Base-by-base conservation (phyloP, 768 basidiomycete species). In the Mycena maculata region DNA sequence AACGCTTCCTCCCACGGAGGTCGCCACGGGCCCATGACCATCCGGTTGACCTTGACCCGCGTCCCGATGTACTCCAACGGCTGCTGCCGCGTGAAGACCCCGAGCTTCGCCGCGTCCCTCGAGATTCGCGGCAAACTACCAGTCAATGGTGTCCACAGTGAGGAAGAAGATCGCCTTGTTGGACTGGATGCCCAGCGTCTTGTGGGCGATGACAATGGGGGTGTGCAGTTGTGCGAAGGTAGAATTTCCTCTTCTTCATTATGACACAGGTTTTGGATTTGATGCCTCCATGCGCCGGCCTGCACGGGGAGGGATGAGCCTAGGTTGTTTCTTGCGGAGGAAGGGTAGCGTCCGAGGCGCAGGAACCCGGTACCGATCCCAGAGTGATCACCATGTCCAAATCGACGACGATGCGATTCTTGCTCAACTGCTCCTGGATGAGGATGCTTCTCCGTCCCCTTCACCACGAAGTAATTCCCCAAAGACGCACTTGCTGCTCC, bases 351-450 rank as follows among this genome's bases (percentile, higher is more conserved):
- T 74, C 96, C 94, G 96, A 98, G 54, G 96, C 98, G 79, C 96
- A 98, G 5, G 95, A 96, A 3, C 97, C 95, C 76, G 95, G 95
- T n/a, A 0, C 98, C 96, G 41, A 92, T 82, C 7, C 93, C 94
- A n/a, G n/a, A n/a, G n/a, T n/a, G 79, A 98, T 98, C 42, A 90
- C 90, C 23, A 85, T 80, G 78, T 99, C 98, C 8, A 91, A 93
- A 82, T 99, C 98, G 68, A 99, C 98, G 71, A 99, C 98, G 76
- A 99, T 99, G 44, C 98, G 88, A 78, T 99, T 99, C 85, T 99
- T 99, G 85, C 94, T 96, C 75, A 99, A 81, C 80, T 99, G 98
- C 77, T 99, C 98, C 78, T 99, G 98, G 9, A 99, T 97, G 68
- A 99, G 84, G 71, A 99, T 99, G 72, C 81, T 99, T 99, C 80